Conservation (phyloP, 805 yeast species). For the Zygotorulaspora florentina region DNA sequence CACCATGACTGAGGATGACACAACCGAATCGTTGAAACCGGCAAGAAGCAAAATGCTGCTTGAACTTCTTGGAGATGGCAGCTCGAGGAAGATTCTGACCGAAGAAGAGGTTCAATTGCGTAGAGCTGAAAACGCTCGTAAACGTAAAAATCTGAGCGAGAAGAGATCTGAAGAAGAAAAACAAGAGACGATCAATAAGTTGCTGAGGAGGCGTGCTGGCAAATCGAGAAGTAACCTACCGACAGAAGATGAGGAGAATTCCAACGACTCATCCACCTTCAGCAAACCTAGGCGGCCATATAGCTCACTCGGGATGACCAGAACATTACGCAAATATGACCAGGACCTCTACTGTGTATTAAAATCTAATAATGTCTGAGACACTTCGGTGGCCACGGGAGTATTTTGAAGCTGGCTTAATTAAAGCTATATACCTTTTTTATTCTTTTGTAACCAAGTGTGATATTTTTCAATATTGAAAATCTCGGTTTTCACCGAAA, state of each 20-base stretch:
- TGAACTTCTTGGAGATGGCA: slow-evolving; percentile 18
- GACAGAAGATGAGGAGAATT: slow-evolving; percentile 17
- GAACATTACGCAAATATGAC: slow-evolving; percentile 18
- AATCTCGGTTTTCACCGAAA: too few relatives aligned
- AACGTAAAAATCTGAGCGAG: slow-evolving; percentile 79
- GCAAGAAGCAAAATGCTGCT: slow-evolving; percentile 22
- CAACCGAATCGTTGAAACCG: slow-evolving; percentile 21
- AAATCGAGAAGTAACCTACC: slow-evolving; percentile 46
- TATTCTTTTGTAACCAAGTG: too few relatives aligned
- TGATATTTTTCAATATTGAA: too few relatives aligned
- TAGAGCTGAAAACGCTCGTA: slow-evolving; percentile 82
- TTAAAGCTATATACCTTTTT: too few relatives aligned
- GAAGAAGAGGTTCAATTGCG: slow-evolving; percentile 81
- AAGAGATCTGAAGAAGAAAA: slow-evolving; percentile 88
- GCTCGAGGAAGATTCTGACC: slow-evolving; percentile 52
- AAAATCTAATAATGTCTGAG: neutral
- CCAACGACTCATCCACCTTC: slow-evolving; percentile 14
- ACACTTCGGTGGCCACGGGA: too few relatives aligned
- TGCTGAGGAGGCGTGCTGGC: slow-evolving; percentile 78
- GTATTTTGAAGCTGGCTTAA: too few relatives aligned
- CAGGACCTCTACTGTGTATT: slow-evolving; percentile 20
- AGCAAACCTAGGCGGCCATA: slow-evolving; percentile 33
- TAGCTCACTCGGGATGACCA: slow-evolving; percentile 24
- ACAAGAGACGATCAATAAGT: slow-evolving; percentile 81
- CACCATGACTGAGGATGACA: slow-evolving; percentile 10